Percentiles rank a stretch among this genome's conserved stretches.
Conservation (phyloP, 768 basidiomycete genomes). For the Lentinula sp. region DNA sequence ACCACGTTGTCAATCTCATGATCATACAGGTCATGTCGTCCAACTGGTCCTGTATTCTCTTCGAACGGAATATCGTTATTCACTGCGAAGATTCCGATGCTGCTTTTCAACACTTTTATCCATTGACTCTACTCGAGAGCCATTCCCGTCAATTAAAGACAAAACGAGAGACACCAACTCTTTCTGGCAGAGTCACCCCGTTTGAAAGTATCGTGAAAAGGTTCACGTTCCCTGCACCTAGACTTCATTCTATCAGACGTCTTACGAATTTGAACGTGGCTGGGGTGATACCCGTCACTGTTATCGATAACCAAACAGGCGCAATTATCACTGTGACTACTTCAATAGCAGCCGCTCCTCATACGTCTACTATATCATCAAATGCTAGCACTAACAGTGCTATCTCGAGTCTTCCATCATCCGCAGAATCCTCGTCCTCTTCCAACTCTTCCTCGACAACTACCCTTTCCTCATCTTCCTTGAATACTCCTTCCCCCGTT, state of each 20-base stretch:
- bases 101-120: slow-evolving; percentile 68
- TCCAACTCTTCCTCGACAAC: slow-evolving; percentile 3
- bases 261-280: not conserved
- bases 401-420: not conserved
- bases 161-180: not conserved
- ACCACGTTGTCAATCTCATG: not conserved
- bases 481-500: not conserved
- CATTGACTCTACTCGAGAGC: slow-evolving; percentile 33
- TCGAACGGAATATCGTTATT: slow-evolving; percentile 60
- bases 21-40: slow-evolving; percentile 50
- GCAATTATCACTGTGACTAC: slow-evolving; percentile 1
- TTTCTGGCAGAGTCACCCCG: slow-evolving; percentile 29
- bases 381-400: not conserved
- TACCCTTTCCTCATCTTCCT: not conserved
- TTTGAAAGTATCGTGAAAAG: slow-evolving; percentile 42
- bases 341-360: not conserved
- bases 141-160: slow-evolving; percentile 21
- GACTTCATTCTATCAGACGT: not conserved
- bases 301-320: not conserved
- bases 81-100: slow-evolving; percentile 66
- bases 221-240: slow-evolving; percentile 39
- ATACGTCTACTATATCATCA: not conserved
- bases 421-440: not conserved
- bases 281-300: not conserved
- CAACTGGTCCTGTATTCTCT: slow-evolving; percentile 74